Base-by-base conservation (phyloP, 805 yeast genomes). In the Saccharomycopsis malanga region DNA sequence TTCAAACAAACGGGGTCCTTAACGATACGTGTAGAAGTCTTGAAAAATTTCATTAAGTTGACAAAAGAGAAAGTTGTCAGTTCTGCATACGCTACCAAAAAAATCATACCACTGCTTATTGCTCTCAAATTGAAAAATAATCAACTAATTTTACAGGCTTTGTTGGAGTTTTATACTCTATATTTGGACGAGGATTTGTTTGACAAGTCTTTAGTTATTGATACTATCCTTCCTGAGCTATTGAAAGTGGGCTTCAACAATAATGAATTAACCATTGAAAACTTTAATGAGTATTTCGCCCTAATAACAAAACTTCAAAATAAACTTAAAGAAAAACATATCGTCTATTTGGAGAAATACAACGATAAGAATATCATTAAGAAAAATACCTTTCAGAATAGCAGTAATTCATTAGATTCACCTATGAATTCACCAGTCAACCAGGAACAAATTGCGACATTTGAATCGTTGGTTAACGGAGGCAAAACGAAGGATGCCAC, bases 1-100 rank as follows among this genome's bases (percentile, higher is more conserved):
- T 93, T 91, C 64, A 76, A 87, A 34, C 83, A 87, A 39, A 93
- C 98, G 1, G 86, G 89, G 0, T 78, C 93, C 24, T 68, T 89
- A 29, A 78, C 84, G 4, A 83, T 93, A 23, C 91, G 93, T 58
- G 67, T 83, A 15, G 71, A 77, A 14, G 76, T 93, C 2, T 69
- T 87, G 20, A 66, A 71, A 17, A 71, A 85, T 1, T 79, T 88
- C 56, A 70, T 74, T 12, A 58, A 66, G 40, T 64, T 88, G 57
- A 73, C 85, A 15, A 73, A 69, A 18, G 67, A 71, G 18, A 79
- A 79, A 51, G 73, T 78, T 4, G 71, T 88, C 45, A 96, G 89
- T 56, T 79, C 77, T 54, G 73, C 77, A 45, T 76, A 84, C 2
- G 76, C 88, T 29, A 71, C 72, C 30, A 97, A 91, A 42, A 86